These are phyloP conservation scores for Corymbia maculata DNA, from an alignment of 345 rosid genomes.

Conservation along the genomic window DNA sequence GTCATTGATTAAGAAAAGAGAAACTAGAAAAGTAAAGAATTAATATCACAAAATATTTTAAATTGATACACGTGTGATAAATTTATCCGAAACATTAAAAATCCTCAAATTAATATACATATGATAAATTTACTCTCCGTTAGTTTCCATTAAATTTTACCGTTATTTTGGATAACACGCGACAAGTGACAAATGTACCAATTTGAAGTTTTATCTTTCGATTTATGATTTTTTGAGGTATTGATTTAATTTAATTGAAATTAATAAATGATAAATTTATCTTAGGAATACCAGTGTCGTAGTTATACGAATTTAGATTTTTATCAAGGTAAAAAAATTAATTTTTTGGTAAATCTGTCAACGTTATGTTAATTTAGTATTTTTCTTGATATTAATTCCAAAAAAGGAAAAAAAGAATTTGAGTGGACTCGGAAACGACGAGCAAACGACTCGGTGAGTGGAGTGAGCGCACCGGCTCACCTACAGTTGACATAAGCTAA, in stretches of 20 bases:
- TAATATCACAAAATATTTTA: fast-evolving
- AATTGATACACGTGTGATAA: fast-evolving
- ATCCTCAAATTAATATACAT: fast-evolving
- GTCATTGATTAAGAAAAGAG: background rate
- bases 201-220: no score
- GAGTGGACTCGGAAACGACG: background rate
- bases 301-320: no score
- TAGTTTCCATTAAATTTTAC: no score
- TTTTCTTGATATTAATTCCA: background rate
- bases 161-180: no score
- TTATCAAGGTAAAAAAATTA: background rate
- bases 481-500: background rate
- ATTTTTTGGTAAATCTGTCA: background rate
- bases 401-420: background rate
- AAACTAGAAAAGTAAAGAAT: fast-evolving
- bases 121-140: fast-evolving
- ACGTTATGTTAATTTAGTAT: fast-evolving
- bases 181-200: fast-evolving
- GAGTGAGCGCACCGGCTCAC: background rate
- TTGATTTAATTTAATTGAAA: no score
- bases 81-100: no score
- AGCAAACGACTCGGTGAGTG: background rate
- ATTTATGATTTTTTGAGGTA: no score
- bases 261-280: no score
- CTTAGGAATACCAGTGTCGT: fast-evolving